Evolutionary conservation across 2,329 filamentous ascomycete genomes (phyloP), one percentile per base, ranked within the genome.

Genomic region (Botrytis medusae): DNA sequence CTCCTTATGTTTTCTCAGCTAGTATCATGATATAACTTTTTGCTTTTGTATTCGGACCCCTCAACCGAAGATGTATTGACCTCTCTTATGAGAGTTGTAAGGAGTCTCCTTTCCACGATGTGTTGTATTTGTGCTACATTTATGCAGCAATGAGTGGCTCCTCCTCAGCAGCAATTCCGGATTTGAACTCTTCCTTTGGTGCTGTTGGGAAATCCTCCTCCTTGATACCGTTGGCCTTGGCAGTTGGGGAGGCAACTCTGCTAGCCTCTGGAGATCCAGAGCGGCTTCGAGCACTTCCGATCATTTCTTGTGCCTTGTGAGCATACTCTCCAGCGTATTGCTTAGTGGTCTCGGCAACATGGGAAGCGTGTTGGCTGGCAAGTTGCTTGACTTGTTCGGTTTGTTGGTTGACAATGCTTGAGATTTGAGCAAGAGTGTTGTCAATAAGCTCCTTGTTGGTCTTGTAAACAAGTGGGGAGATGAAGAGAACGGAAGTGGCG

Each of bases 361-460:
- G 87, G 69, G 86, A 85, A 65, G 90, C 89, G 80, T 91, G 89
- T 84, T 91, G 88, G 82, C 86, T 87, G 59, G 90, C 89, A 73
- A 90, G 84, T 73, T 84, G 83, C 79, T 88, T 87, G 69, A 91
- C 84, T 84, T 91, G 89, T 75, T 85, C 83, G 69, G 90, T 90
- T 84, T 92, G 90, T 75, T 86, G 84, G 81, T 86, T 87, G 79
- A 91, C 84, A 57, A 90, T 80, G 46, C 90, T 85, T 60, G 86
- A 85, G 71, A 85, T 87, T 75, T 88, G 84, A 81, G 87, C 83
- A 77, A 92, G 81, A 78, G 91, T 87, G 76, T 85, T 82, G 79
- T 92, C 90, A 78, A 92, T 92, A 73, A 92, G 82, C 83, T 92
- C 90, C 84, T 91, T 86, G 86, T 92, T 92, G 78, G 86, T 85